These are phyloP conservation scores for Pyrenopolyporus hunteri DNA, from an alignment of 495 filamentous ascomycete genomes.

Conservation along the genomic window DNA sequence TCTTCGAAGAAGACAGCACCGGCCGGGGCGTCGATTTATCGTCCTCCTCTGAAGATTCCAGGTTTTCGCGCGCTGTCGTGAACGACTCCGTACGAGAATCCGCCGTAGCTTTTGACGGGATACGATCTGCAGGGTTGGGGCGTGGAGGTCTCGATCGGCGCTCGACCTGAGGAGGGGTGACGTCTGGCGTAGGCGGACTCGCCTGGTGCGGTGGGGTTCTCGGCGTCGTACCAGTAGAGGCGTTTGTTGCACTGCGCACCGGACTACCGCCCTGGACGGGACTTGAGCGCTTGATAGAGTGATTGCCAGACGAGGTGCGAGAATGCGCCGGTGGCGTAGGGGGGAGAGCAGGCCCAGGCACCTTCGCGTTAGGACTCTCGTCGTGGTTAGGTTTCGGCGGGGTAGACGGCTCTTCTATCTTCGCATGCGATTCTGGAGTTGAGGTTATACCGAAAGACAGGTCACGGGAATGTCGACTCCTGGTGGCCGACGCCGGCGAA, in stretches of 20 bases:
- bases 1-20: conserved; percentile 49
- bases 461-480: conserved; percentile 31
- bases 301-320: conserved; percentile 54
- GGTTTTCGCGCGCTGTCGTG: conserved; percentile 70
- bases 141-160: conserved; percentile 48
- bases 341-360: conserved; percentile 51
- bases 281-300: conserved; percentile 45
- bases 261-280: conserved; percentile 44
- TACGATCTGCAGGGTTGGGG: conserved; percentile 49
- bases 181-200: conserved; percentile 72
- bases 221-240: conserved; percentile 43
- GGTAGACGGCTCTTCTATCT: conserved; percentile 19
- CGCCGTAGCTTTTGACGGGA: conserved; percentile 53
- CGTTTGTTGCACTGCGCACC: conserved; percentile 42
- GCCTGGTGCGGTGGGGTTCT: conserved; percentile 66
- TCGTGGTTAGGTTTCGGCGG: conserved; percentile 44
- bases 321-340: conserved; percentile 63
- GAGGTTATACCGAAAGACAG: conserved; percentile 32
- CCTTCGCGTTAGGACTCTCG: conserved; percentile 26
- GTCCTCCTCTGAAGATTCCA: conserved; percentile 65
- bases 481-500: conserved; percentile 25
- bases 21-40: conserved; percentile 56
- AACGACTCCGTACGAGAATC: conserved; percentile 74
- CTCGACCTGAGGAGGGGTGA: conserved; percentile 65
- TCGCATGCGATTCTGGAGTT: conserved; percentile 32